A percentile compares a stretch with the other conserved stretches of the same genome.
These are phyloP conservation scores for Sporothrix humicola DNA, from an alignment of 2,329 filamentous ascomycete species.

Conservation along the genomic window DNA sequence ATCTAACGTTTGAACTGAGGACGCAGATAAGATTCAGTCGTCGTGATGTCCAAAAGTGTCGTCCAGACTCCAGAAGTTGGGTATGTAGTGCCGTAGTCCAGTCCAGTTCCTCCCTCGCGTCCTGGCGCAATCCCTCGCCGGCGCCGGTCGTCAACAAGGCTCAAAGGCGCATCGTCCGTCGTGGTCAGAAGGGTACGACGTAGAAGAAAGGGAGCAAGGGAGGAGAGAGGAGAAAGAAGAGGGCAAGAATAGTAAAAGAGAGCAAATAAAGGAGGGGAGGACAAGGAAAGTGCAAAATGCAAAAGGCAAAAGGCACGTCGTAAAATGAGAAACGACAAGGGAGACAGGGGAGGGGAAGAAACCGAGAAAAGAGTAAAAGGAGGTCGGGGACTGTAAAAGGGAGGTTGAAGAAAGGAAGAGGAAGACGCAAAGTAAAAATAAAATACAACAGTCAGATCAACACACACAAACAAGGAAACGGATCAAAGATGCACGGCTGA, in stretches of 20 bases:
- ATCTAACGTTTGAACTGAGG: too few species aligned
- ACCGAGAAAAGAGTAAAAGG: background rate
- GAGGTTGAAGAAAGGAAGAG: background rate
- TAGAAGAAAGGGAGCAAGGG: background rate
- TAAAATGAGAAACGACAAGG: background rate
- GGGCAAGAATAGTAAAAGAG: background rate
- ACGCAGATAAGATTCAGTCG: too few species aligned
- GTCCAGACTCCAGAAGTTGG: background rate
- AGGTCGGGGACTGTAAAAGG: slow-evolving; percentile 14
- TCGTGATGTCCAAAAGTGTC: background rate
- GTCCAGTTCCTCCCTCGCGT: slow-evolving; percentile 34
- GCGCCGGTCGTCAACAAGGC: slow-evolving; percentile 15
- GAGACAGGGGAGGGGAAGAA: background rate
- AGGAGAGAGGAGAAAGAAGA: background rate
- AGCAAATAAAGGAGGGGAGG: background rate
- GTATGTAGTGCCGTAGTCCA: background rate
- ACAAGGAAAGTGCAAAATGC: background rate
- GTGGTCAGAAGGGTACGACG: background rate
- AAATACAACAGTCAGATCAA: slow-evolving; percentile 3
- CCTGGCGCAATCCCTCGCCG: slow-evolving; percentile 35
- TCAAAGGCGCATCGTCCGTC: slow-evolving; percentile 33
- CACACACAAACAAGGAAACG: background rate
- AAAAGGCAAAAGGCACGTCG: background rate
- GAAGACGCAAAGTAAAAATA: background rate
- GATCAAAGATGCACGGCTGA: background rate